Base-by-base conservation (phyloP, 1,284 basidiomycete species). In the Xanthoconium separans region DNA sequence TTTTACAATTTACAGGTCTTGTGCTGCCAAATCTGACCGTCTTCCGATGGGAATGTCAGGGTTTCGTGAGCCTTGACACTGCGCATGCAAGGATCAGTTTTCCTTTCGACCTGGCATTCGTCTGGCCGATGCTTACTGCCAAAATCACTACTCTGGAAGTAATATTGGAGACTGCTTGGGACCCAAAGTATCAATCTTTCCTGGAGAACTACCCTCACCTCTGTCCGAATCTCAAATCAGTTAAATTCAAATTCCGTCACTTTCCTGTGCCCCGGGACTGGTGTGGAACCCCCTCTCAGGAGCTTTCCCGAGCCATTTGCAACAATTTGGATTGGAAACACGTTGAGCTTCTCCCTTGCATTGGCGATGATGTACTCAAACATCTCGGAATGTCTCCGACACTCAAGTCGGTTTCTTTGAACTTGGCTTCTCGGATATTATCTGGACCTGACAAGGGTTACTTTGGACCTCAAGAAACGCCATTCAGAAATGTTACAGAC, bases 391-490 rank as follows among this genome's bases (percentile, higher is more conserved):
- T 22, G 16, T 47, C n/a, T 33, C n/a, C 44, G 15, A 13, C 24
- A 4, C 48, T 57, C 37, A 53, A 46, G 34, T 20, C 22, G 8
- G 33, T 45, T 24, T 53, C 43, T 6, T 27, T 57, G 18, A 24
- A 5, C 11, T 16, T 46, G 20, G 22, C 29, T 22, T 27, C 44
- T 2, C 40, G 37, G 31, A 15, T 31, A n/a, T n/a, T n/a, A n/a
- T n/a, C n/a, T n/a, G n/a, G n/a, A 20, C 22, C 15, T 31, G 12
- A 34, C 15, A 15, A 42, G 4, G 22, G 24, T 13, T 44, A 40
- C 27, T 58, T 58, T 36, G 47, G 50, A 16, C 37, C 24, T 2
- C 20, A 16, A 29, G 50, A 53, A 11, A 54, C 34, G 2, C 56
- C 50, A 18, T 57, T 54, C 30, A 8, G 47, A 13, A 43, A 33